These are phyloP conservation scores for Mycotypha africana DNA, from an alignment of 371 early-diverging fungal genomes.

Conservation along the genomic window DNA sequence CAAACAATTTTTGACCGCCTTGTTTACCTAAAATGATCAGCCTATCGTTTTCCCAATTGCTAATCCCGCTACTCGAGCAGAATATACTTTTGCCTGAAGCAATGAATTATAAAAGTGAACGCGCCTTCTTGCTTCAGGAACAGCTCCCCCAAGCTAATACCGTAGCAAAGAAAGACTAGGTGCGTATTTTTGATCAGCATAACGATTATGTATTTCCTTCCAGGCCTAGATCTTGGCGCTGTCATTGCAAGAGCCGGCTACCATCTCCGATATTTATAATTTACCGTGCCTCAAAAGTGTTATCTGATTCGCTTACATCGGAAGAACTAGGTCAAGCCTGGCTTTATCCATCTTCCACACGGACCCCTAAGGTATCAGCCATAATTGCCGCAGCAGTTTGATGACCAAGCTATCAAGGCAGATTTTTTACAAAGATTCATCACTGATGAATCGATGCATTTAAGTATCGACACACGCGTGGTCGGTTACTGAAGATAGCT, in stretches of 20 bases:
- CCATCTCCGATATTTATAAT: slow-evolving; percentile 80
- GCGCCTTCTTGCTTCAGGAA: slow-evolving; percentile 90
- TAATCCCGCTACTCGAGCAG: slow-evolving; percentile 83
- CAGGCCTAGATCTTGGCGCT: slow-evolving; percentile 85
- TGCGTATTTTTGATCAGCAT: slow-evolving; percentile 73
- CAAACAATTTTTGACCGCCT: slow-evolving; percentile 57
- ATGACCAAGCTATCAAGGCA: slow-evolving; percentile 66
- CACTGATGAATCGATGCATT: too few relatives aligned
- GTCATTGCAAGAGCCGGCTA: slow-evolving; percentile 61
- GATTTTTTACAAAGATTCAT: too few relatives aligned
- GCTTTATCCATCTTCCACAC: slow-evolving; percentile 76
- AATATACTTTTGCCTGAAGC: slow-evolving; percentile 90
- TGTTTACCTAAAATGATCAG: slow-evolving; percentile 65
- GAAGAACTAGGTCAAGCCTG: slow-evolving; percentile 62
- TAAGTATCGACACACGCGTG: too few relatives aligned
- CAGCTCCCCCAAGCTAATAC: slow-evolving; percentile 87
- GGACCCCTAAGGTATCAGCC: slow-evolving; percentile 80
- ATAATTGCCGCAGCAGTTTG: slow-evolving; percentile 77
- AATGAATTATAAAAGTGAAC: slow-evolving; percentile 71
- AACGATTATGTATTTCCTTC: slow-evolving; percentile 90
- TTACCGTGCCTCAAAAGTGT: slow-evolving; percentile 71
- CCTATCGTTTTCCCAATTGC: slow-evolving; percentile 94
- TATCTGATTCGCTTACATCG: slow-evolving; percentile 67
- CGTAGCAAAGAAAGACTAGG: slow-evolving; percentile 47
- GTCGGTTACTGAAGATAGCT: too few relatives aligned